Percentiles rank a stretch among this genome's conserved stretches.
These are phyloP conservation scores for Glebionis coronaria DNA, from an alignment of 129 eudicot species.

Conservation along the genomic window DNA sequence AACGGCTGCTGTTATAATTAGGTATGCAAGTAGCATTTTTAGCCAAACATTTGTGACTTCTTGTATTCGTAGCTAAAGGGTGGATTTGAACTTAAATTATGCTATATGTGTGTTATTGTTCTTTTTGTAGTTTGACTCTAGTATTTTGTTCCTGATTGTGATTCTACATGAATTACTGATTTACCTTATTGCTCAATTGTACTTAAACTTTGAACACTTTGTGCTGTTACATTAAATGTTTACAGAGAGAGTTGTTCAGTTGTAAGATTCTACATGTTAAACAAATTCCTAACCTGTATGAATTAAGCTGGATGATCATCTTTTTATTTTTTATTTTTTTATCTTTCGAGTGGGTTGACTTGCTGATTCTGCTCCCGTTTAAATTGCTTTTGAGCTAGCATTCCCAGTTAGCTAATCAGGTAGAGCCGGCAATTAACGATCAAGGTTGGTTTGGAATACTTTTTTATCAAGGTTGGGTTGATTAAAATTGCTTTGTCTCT, in stretches of 20 bases:
- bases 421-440: too few species aligned
- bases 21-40: slow-evolving; percentile 1
- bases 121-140: not conserved
- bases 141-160: not conserved
- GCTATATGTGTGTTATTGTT: not conserved
- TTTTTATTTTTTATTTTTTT: not conserved
- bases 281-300: too few species aligned
- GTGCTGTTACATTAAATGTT: too few species aligned
- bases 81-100: slow-evolving; percentile 4
- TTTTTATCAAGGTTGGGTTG: too few species aligned
- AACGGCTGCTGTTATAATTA: not conserved
- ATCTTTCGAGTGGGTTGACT: not conserved
- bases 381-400: not conserved
- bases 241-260: too few species aligned
- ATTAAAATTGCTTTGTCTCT: too few species aligned
- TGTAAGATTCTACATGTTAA: too few species aligned
- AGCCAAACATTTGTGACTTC: not conserved
- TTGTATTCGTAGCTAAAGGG: slow-evolving; percentile 2
- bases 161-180: too few species aligned
- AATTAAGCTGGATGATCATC: not conserved
- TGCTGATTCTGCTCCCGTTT: not conserved
- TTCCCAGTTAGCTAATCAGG: not conserved
- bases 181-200: not conserved
- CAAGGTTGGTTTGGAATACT: too few species aligned
- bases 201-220: not conserved